Percentiles rank a stretch among this genome's conserved stretches.
Evolutionary conservation across 805 yeast species (phyloP).

Genomic region (Candida chauliodis): DNA sequence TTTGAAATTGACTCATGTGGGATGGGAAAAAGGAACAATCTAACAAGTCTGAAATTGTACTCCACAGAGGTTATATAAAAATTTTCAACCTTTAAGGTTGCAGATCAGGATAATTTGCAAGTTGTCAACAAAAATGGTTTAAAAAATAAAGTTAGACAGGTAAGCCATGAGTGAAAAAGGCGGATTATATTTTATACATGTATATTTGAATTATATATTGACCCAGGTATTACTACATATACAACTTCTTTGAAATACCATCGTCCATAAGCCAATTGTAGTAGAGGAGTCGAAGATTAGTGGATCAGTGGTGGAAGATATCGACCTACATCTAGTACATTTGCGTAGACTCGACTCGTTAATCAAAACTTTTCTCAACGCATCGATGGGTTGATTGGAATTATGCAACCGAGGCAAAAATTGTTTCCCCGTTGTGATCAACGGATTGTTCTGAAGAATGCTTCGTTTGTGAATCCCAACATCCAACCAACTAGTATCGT

Average conservation of each 20-base stretch:
- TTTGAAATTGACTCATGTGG: no score
- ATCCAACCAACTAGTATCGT: slow-evolving; percentile 65
- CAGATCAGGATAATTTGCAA: no score
- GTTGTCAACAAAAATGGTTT: no score
- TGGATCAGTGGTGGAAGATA: slow-evolving; percentile 40
- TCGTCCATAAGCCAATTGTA: slow-evolving; percentile 48
- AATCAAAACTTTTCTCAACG: slow-evolving; percentile 34
- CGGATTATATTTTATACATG: no score
- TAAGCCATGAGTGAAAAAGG: no score
- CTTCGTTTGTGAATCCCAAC: slow-evolving; percentile 20
- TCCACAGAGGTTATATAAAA: no score
- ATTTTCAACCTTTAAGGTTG: no score
- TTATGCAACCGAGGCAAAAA: slow-evolving; percentile 21
- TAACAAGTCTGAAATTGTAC: no score
- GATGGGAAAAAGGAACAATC: no score
- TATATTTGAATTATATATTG: slow-evolving; percentile 17
- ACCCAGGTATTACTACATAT: slow-evolving; percentile 80
- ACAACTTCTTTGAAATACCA: slow-evolving; percentile 70
- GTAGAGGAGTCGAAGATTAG: slow-evolving; percentile 29
- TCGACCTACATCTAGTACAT: slow-evolving; percentile 41
- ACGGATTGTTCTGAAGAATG: not conserved
- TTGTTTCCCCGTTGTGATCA: not conserved
- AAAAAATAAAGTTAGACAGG: no score
- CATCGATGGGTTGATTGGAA: slow-evolving; percentile 30
- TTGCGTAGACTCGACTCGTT: slow-evolving; percentile 21